A percentile compares a stretch with the other conserved stretches of the same genome.
Conservation (phyloP, 495 filamentous ascomycete species). For the Aspergillus carlsbadensis region DNA sequence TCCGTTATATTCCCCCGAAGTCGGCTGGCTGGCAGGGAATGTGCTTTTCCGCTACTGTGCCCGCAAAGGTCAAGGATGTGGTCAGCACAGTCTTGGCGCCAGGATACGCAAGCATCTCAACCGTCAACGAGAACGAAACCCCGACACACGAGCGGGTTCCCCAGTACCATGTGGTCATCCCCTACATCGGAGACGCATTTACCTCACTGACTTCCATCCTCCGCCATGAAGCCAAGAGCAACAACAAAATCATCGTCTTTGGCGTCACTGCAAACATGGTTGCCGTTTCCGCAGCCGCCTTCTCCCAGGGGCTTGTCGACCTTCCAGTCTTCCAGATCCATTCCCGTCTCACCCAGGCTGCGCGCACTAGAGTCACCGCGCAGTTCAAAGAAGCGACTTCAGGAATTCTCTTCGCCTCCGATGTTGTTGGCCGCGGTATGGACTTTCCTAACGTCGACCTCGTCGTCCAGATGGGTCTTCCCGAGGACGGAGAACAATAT, state of each 20-base stretch:
- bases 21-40: slow-evolving; percentile 60
- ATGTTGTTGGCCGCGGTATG: slow-evolving; percentile 77
- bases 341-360: slow-evolving; percentile 56
- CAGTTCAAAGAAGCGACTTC: slow-evolving; percentile 56
- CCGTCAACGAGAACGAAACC: slow-evolving; percentile 57
- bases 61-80: slow-evolving; percentile 60
- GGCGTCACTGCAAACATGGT: slow-evolving; percentile 64
- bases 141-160: slow-evolving; percentile 62
- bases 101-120: slow-evolving; percentile 60
- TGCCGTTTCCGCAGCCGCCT: slow-evolving; percentile 52
- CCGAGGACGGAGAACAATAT: slow-evolving; percentile 72
- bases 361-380: slow-evolving; percentile 57
- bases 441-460: slow-evolving; percentile 93
- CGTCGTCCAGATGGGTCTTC: slow-evolving; percentile 80
- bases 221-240: slow-evolving; percentile 40
- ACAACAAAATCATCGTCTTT: slow-evolving; percentile 68
- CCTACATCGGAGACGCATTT: slow-evolving; percentile 52
- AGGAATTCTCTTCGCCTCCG: slow-evolving; percentile 63
- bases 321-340: slow-evolving; percentile 58
- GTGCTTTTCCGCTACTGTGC: slow-evolving; percentile 72
- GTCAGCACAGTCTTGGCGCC: slow-evolving; percentile 54
- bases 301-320: slow-evolving; percentile 40
- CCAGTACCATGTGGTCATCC: slow-evolving; percentile 57
- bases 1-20: slow-evolving; percentile 54
- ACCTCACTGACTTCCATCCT: slow-evolving; percentile 49